phyloP scores from a whole-genome alignment of 2,329 filamentous ascomycete genomes.

The Sarocladium kiliense region DNA sequence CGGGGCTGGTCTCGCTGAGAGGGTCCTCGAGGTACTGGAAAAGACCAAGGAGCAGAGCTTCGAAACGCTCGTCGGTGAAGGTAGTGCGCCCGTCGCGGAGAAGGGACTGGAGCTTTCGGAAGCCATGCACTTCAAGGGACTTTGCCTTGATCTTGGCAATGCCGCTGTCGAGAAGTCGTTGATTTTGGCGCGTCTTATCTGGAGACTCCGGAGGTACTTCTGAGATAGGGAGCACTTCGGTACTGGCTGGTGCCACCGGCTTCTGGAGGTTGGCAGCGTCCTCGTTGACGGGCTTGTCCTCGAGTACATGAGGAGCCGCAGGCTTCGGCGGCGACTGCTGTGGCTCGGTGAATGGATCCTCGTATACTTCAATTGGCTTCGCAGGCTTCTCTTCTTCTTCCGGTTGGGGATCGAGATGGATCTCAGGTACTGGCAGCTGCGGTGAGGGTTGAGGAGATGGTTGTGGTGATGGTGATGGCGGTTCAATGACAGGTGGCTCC shows the following conservation, averaged over 20 bases:
- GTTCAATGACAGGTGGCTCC: background rate
- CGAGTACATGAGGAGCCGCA: slow-evolving; percentile 46
- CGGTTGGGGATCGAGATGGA: slow-evolving; percentile 8
- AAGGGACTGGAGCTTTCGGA: slow-evolving; percentile 71
- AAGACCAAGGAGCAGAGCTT: slow-evolving; percentile 60
- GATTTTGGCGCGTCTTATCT: slow-evolving; percentile 52
- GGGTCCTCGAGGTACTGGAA: slow-evolving; percentile 68
- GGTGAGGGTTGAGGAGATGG: slow-evolving; percentile 10
- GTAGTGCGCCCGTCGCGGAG: slow-evolving; percentile 61
- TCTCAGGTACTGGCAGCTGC: slow-evolving; percentile 11
- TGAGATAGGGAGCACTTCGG: slow-evolving; percentile 17
- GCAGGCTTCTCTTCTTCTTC: slow-evolving; percentile 23
- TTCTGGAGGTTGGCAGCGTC: slow-evolving; percentile 32
- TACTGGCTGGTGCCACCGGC: slow-evolving; percentile 13
- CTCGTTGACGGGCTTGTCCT: slow-evolving; percentile 57
- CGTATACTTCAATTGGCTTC: slow-evolving; percentile 50
- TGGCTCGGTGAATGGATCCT: slow-evolving; percentile 53
- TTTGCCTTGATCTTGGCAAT: slow-evolving; percentile 67
- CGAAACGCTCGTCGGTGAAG: slow-evolving; percentile 63
- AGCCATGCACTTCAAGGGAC: slow-evolving; percentile 74
- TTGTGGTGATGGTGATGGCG: slow-evolving; percentile 11
- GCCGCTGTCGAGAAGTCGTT: slow-evolving; percentile 65
- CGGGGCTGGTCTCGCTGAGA: slow-evolving; percentile 45
- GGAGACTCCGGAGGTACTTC: slow-evolving; percentile 27
- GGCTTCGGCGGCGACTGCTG: slow-evolving; percentile 39